Evolutionary conservation across 352 stramenopile species (phyloP), one percentile per base, ranked within the genome.

Genomic region (Globisporangium cylindrosporum): DNA sequence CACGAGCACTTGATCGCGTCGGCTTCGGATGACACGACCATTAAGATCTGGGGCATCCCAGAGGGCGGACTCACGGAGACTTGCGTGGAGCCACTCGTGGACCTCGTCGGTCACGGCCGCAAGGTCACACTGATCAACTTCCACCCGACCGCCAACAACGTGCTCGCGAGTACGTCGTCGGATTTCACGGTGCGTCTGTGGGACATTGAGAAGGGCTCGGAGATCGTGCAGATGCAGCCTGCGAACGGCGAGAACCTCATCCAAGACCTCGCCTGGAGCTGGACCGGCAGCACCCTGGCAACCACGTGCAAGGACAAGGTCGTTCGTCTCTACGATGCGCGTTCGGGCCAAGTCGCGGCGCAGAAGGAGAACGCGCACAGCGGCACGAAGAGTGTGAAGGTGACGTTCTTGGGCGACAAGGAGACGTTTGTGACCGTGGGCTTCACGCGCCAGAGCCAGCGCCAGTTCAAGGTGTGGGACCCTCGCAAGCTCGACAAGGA

Each of bases 221-320:
- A 98, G 69, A 94, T 99, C 43, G 88, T 92, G 38, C 92, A 90
- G 55, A 94, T 98, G 82, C 68, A 80, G 43, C 15, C 32, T 41
- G 73, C 86, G 48, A 75, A 80, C 60, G 91, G 97, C 64, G 81
- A 96, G 66, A 93, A 98, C 73, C 72, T 99, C 56, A 97, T 98
- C 72, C 97, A 99, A 74, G 97, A 99, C 79, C 77, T 99, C 66
- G 90, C 97, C 15, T 99, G 97, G 98, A 98, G 98, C 86, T 98
- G 94, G 79, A 96, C 93, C 34, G 98, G 98, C 64, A 97, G 93
- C 62, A 87, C 94, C 38, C 97, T 98, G 62, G 96, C 92, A 9
- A 97, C 93, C 8, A 95, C 94, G 18, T 99, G 94, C 84, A 99
- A 99, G 86, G 98, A 99, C 87, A 99, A 99, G 81, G 84, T 96